Base-by-base conservation (phyloP, 2,329 filamentous ascomycete genomes). In the Metarhizium anisopliae region DNA sequence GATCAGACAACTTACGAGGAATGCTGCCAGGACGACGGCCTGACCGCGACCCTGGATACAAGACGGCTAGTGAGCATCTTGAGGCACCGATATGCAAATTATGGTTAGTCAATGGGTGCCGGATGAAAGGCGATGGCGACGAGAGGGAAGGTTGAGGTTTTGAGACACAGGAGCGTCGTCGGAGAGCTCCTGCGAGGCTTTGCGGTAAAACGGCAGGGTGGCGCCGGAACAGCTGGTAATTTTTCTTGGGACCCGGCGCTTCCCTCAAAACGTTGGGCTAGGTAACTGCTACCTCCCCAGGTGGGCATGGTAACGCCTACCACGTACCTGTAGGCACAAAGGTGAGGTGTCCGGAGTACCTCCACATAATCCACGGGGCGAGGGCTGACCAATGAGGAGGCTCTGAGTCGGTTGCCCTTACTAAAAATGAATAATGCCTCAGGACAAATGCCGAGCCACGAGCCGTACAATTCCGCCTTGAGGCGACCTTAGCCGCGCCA, bases 61-160 rank as follows among this genome's bases (percentile, higher is more conserved):
- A 83, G 77, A 69, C 81, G 80, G 68, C 76, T 80, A 61, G 80
- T 74, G 68, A 85, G 72, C 83, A 86, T 86, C 59, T 64, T 80
- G 70, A 65, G 61, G 61, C 61, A 59, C 61, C 56, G 62, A 59
- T 59, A 57, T 56, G 52, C 53, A 52, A 47, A 51, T 43, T 61
- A 59, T 59, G 59, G 60, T 57, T 61, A 57, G 60, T 58, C 66
- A 67, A 68, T 65, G 60, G 62, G 56, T 53, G 53, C 58, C 58
- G 54, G 49, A 56, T 55, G 58, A 54, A 32, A 57, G 43, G 50
- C 52, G 49, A 53, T 59, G 51, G 59, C 51, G 52, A 55, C 45
- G 49, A 59, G 42, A 51, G 40, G 52, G 45, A 47, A 32, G 20
- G 32, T 53, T 35, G 51, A 29, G 36, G 49, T 49, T 52, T 25